Evolutionary conservation across 1,284 basidiomycete species (phyloP).

Genomic region (Ustilago curta): DNA sequence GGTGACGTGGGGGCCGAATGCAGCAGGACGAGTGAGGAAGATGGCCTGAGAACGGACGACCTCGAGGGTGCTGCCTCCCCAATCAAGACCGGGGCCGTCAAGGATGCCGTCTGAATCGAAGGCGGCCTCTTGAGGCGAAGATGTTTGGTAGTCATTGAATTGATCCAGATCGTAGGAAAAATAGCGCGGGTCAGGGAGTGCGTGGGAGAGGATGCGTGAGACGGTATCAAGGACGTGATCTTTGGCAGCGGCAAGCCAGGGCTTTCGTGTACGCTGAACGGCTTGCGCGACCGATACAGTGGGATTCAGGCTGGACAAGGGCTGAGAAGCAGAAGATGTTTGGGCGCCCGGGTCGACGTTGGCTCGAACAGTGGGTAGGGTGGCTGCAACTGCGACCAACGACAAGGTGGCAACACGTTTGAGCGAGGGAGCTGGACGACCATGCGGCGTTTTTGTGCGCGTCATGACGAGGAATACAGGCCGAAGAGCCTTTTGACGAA

Average conservation of each 20-base stretch:
- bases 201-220: conserved; percentile 35
- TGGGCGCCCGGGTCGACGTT: neutral
- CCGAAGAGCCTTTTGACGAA: no score
- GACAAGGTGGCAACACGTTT: conserved; percentile 30
- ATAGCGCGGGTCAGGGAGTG: conserved; percentile 45
- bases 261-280: conserved; percentile 27
- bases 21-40: conserved; percentile 64
- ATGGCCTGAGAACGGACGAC: conserved; percentile 62
- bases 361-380: conserved; percentile 20
- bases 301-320: conserved; percentile 19
- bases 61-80: conserved; percentile 61
- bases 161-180: conserved; percentile 48
- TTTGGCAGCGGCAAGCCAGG: conserved; percentile 38
- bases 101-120: conserved; percentile 42
- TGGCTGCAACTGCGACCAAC: conserved; percentile 20
- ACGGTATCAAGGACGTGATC: conserved; percentile 30
- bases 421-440: conserved; percentile 10
- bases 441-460: neutral
- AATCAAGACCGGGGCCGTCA: conserved; percentile 49
- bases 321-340: neutral
- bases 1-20: conserved; percentile 61
- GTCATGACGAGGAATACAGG: conserved; percentile 11
- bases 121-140: neutral
- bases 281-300: conserved; percentile 33
- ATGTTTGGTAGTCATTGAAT: conserved; percentile 19